Percentiles rank a stretch among this genome's conserved stretches.
These are phyloP conservation scores for Kockovaella imperatae DNA, from an alignment of 768 basidiomycete genomes.

Conservation along the genomic window DNA sequence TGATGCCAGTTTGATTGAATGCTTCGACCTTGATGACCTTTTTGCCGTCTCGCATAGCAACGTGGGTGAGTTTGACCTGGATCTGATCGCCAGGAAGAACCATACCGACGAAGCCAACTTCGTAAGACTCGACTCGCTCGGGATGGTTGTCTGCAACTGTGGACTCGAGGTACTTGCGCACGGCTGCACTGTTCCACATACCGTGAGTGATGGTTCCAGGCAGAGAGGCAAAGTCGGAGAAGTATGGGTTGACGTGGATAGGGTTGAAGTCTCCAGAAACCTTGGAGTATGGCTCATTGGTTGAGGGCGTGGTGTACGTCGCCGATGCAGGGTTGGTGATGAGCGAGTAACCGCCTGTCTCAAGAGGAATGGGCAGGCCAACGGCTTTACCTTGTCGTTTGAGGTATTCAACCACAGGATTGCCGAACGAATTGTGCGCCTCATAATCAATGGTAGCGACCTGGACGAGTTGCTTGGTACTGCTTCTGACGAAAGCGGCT, in stretches of 20 bases:
- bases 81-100: constrained; percentile 84
- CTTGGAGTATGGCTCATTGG: constrained; percentile 91
- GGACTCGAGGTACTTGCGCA: constrained; percentile 83
- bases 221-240: constrained; percentile 83
- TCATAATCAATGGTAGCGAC: constrained; percentile 82
- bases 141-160: constrained; percentile 88
- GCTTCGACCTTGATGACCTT: constrained; percentile 86
- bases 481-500: constrained; percentile 77
- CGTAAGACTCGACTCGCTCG: constrained; percentile 83
- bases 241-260: constrained; percentile 97
- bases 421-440: constrained; percentile 79
- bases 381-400: constrained; percentile 79
- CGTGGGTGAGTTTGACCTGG: constrained; percentile 75
- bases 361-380: constrained; percentile 66
- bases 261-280: constrained; percentile 98
- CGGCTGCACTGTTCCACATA: constrained; percentile 92
- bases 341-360: constrained; percentile 80
- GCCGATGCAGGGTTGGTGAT: constrained; percentile 57
- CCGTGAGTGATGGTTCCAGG: constrained; percentile 98
- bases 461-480: constrained; percentile 77
- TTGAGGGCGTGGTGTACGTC: constrained; percentile 71
- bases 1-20: constrained; percentile 73
- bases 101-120: constrained; percentile 96
- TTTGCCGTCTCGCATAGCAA: constrained; percentile 85
- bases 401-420: constrained; percentile 86